Conservation (phyloP, 352 stramenopile species). For the Phytophthora constricta region DNA sequence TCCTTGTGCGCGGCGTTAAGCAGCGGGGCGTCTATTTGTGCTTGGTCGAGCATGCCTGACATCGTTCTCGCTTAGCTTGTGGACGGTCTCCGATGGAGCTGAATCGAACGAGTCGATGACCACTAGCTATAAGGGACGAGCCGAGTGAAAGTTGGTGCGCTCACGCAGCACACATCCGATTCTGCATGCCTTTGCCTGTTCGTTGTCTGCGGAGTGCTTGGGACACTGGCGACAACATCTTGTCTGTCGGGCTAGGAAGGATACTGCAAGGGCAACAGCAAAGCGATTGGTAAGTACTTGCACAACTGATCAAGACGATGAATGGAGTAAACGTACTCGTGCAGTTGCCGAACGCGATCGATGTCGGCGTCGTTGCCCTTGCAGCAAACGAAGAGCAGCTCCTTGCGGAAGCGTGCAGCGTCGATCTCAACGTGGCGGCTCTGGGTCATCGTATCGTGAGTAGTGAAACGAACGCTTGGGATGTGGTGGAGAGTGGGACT, state of each 20-base stretch:
- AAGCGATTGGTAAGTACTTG: background rate
- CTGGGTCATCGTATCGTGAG: conserved; percentile 27
- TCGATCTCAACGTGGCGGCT: conserved; percentile 25
- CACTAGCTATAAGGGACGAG: background rate
- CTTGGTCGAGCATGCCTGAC: background rate
- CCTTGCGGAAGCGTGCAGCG: conserved; percentile 33
- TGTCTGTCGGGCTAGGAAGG: conserved; percentile 69
- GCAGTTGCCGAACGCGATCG: conserved; percentile 36
- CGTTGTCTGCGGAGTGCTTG: conserved; percentile 49
- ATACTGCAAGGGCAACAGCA: conserved; percentile 41
- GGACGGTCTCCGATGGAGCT: too few species aligned
- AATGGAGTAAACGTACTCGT: conserved; percentile 31
- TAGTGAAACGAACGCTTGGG: too few species aligned
- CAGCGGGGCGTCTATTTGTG: too few species aligned
- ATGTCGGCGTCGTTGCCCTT: conserved; percentile 31
- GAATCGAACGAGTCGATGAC: background rate
- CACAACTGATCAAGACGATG: background rate
- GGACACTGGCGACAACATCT: conserved; percentile 67
- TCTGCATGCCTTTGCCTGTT: conserved; percentile 5
- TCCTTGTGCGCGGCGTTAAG: background rate
- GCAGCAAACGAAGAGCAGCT: conserved; percentile 43
- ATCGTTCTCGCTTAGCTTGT: background rate
- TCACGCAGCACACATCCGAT: conserved; percentile 28
- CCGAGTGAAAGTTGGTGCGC: too few species aligned
- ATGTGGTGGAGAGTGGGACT: conserved; percentile 15